A percentile compares a stretch with the other conserved stretches of the same genome.
phyloP scores from a whole-genome alignment of 192 early-diverging fungal species.

The Coemansia sp. region DNA sequence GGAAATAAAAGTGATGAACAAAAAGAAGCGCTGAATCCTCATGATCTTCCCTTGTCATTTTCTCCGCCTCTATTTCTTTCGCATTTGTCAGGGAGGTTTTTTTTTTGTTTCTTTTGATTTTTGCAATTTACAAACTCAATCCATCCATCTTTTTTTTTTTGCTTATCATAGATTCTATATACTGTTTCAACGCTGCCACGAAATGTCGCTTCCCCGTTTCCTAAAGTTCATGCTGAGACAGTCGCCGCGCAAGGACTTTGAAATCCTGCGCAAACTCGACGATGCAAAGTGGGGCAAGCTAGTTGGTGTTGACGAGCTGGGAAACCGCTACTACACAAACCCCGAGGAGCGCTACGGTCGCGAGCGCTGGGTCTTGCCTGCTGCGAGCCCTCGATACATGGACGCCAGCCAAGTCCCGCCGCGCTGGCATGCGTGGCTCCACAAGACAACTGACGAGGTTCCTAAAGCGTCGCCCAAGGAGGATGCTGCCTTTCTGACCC shows the following conservation, averaged over 20 bases:
- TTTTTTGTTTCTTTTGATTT: neutral
- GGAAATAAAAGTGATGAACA: too few species aligned
- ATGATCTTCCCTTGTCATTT: neutral
- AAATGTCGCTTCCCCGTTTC: slow-evolving; percentile 50
- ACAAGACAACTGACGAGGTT: slow-evolving; percentile 47
- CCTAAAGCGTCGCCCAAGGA: slow-evolving; percentile 29
- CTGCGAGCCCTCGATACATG: slow-evolving; percentile 40
- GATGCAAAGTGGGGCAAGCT: slow-evolving; percentile 67
- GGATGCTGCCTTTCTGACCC: slow-evolving; percentile 25
- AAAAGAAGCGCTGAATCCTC: too few species aligned
- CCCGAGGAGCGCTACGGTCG: slow-evolving; percentile 71
- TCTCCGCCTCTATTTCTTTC: too few species aligned
- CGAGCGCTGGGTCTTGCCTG: slow-evolving; percentile 75
- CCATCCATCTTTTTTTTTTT: neutral
- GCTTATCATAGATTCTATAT: neutral
- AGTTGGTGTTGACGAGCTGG: slow-evolving; percentile 68
- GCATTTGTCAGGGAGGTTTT: neutral
- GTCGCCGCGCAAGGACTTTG: slow-evolving; percentile 50
- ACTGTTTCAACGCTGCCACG: neutral
- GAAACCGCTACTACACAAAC: slow-evolving; percentile 78
- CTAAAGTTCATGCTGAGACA: slow-evolving; percentile 41
- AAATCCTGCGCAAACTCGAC: slow-evolving; percentile 51
- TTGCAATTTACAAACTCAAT: neutral
- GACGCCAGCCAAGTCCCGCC: slow-evolving; percentile 70
- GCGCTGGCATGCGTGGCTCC: slow-evolving; percentile 65